A percentile compares a stretch with the other conserved stretches of the same genome.
These are phyloP conservation scores for Chlamydomonas incerta DNA, from an alignment of 139 green algal species.

Conservation along the genomic window DNA sequence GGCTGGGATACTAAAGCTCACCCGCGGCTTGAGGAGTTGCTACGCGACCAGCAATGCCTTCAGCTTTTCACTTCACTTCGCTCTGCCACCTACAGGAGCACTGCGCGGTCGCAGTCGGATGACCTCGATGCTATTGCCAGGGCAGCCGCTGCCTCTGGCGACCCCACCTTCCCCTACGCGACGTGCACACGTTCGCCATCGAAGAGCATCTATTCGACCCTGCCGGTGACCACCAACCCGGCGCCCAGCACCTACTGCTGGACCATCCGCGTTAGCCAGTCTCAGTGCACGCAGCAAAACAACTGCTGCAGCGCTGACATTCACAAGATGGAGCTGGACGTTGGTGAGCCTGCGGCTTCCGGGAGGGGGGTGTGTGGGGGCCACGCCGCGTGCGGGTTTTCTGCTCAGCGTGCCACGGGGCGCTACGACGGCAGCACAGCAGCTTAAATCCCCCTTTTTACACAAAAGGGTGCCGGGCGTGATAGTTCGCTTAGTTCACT, in stretches of 20 bases:
- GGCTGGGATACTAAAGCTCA: too few relatives aligned
- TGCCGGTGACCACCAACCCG: conserved; percentile 1
- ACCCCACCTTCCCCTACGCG: not conserved
- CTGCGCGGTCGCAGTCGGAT: too few relatives aligned
- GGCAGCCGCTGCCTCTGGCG: too few relatives aligned
- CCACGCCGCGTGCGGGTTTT: not conserved
- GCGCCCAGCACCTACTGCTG: conserved; percentile 10
- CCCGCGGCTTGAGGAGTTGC: too few relatives aligned
- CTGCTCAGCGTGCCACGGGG: too few relatives aligned
- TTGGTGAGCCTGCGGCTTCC: not conserved
- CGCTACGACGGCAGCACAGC: too few relatives aligned
- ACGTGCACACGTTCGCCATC: not conserved
- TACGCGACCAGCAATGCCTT: too few relatives aligned
- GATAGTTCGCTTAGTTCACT: too few relatives aligned
- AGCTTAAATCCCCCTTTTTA: too few relatives aligned
- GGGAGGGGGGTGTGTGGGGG: not conserved
- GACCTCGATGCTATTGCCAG: not conserved
- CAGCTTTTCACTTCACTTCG: too few relatives aligned
- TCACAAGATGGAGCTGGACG: conserved; percentile 26
- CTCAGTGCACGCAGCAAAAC: not conserved
- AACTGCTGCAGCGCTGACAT: not conserved
- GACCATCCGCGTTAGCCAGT: not conserved
- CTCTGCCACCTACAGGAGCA: too few relatives aligned
- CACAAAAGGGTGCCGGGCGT: too few relatives aligned
- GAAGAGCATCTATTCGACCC: not conserved